These are phyloP conservation scores for Tubosaeta brunneosetosa DNA, from an alignment of 768 basidiomycete species.

Conservation along the genomic window DNA sequence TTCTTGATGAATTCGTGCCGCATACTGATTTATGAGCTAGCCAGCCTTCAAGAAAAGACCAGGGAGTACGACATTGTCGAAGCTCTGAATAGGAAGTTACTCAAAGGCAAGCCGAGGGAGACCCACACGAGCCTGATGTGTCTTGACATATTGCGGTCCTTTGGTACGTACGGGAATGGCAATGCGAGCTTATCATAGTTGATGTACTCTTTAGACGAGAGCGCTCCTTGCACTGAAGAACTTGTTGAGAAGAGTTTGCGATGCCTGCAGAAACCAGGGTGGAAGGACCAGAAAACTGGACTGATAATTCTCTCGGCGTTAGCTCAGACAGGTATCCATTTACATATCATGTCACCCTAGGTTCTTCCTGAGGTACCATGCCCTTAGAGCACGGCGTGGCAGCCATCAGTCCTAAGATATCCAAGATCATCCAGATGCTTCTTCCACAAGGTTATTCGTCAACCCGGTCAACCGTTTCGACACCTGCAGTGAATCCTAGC, in stretches of 20 bases:
- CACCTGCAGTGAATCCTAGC: too few species aligned
- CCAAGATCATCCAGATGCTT: slow-evolving; percentile 2
- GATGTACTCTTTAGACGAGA: too few species aligned
- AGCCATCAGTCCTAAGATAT: neutral
- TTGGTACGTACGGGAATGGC: slow-evolving; percentile 5
- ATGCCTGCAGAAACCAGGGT: neutral
- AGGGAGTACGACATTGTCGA: too few species aligned
- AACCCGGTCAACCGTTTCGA: neutral
- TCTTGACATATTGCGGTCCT: slow-evolving; percentile 18
- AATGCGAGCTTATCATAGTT: neutral
- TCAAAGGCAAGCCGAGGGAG: too few species aligned
- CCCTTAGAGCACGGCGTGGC: slow-evolving; percentile 1
- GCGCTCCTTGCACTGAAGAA: neutral
- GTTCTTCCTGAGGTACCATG: neutral
- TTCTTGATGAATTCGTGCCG: too few species aligned
- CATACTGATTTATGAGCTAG: slow-evolving; percentile 1
- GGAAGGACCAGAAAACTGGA: slow-evolving; percentile 4
- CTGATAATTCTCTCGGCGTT: slow-evolving; percentile 4
- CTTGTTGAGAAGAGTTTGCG: neutral
- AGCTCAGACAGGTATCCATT: slow-evolving; percentile 4
- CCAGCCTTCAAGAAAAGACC: slow-evolving; percentile 1
- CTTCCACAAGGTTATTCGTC: neutral
- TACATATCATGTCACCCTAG: neutral
- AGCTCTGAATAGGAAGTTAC: too few species aligned
- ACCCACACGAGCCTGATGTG: slow-evolving; percentile 10